Conservation (phyloP, 202 grass and related monocot species). For the Setaria viridis region DNA sequence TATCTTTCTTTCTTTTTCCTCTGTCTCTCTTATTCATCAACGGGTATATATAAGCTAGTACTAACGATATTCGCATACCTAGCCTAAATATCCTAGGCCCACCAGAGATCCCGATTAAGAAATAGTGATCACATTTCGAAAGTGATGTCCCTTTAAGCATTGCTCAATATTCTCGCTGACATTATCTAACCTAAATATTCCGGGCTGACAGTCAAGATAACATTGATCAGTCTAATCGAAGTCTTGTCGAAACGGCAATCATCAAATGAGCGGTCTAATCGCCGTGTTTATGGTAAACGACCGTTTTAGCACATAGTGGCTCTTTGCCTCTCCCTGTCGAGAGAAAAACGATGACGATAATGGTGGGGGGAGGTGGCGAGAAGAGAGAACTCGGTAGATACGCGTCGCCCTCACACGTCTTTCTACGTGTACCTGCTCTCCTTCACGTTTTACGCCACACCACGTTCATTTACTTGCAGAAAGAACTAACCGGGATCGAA, state of each 20-base stretch:
- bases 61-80: neutral
- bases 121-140: neutral
- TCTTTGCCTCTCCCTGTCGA: neutral
- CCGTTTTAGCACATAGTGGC: neutral
- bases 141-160: neutral
- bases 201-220: conserved; percentile 19
- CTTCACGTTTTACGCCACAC: conserved; percentile 18
- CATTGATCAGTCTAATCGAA: conserved; percentile 1
- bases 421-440: conserved; percentile 34
- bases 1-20: too few species aligned
- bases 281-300: neutral
- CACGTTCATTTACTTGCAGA: conserved; percentile 13
- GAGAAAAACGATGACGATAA: neutral
- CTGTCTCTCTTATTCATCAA: too few species aligned
- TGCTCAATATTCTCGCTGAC: neutral
- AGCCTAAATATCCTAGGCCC: neutral
- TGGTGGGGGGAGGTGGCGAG: neutral
- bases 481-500: neutral
- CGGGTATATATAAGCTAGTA: too few species aligned
- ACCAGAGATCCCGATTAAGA: neutral
- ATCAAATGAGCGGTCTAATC: neutral
- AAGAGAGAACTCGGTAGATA: conserved; percentile 2
- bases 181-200: neutral
- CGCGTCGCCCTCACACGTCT: conserved; percentile 28
- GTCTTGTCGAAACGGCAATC: neutral